A percentile compares a stretch with the other conserved stretches of the same genome.
Evolutionary conservation across 805 yeast species (phyloP).

Genomic region (Candida arabinofermentans): DNA sequence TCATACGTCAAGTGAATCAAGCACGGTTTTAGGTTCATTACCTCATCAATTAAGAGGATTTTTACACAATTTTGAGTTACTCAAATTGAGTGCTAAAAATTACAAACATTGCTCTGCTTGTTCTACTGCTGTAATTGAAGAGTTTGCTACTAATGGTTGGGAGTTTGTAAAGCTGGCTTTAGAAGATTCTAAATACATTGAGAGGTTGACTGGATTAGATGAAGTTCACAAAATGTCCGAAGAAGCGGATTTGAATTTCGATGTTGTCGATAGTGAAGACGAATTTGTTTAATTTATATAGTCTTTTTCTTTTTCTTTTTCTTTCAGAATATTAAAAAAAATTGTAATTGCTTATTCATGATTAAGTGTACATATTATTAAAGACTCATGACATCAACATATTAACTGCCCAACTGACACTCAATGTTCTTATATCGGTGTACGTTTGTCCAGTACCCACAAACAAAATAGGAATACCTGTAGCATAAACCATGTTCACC

Average conservation of each 20-base stretch:
- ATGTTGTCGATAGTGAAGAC: constrained; percentile 39
- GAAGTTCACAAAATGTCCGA: constrained; percentile 73
- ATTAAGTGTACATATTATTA: no score
- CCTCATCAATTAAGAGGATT: constrained; percentile 95
- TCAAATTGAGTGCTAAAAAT: constrained; percentile 66
- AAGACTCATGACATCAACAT: constrained; percentile 58
- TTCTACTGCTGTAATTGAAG: constrained; percentile 52
- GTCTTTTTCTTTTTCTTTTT: no score
- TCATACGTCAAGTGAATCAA: constrained; percentile 18
- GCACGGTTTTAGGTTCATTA: constrained; percentile 56
- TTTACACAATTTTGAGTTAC: constrained; percentile 57
- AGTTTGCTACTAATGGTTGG: constrained; percentile 63
- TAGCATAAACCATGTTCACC: constrained; percentile 96
- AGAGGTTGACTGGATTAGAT: constrained; percentile 73
- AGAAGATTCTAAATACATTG: constrained; percentile 61
- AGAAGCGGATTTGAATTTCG: constrained; percentile 35
- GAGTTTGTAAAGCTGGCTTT: constrained; percentile 72
- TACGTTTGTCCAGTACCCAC: constrained; percentile 97
- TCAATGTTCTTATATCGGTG: constrained; percentile 85
- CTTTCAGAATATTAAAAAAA: no score
- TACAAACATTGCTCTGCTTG: constrained; percentile 88
- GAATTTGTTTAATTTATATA: constrained; percentile 16
- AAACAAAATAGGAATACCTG: constrained; percentile 90
- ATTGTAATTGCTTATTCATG: no score
- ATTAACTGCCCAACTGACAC: constrained; percentile 90